Evolutionary conservation across 768 basidiomycete species (phyloP).

Genomic region (Psilocybe subaeruginosa): DNA sequence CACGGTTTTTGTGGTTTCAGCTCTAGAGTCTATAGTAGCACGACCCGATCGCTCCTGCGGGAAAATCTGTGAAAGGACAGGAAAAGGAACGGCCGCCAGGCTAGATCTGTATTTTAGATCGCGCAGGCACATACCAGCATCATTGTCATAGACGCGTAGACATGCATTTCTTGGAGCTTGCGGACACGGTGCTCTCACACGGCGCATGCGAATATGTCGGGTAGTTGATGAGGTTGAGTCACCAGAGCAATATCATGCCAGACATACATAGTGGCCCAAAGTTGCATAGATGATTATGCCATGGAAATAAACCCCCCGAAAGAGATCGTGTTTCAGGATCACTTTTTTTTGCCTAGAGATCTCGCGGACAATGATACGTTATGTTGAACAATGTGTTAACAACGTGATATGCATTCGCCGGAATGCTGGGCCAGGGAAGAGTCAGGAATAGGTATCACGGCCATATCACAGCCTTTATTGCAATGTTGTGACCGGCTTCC

Average conservation of each 20-base stretch:
- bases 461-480: background rate
- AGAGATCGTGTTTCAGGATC: constrained; percentile 12
- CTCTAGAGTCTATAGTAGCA: background rate
- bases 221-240: constrained; percentile 12
- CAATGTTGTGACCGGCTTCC: background rate
- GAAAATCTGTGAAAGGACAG: constrained; percentile 5
- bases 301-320: constrained; percentile 13
- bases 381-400: constrained; percentile 10
- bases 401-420: constrained; percentile 8
- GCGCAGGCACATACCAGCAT: constrained; percentile 4
- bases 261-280: background rate
- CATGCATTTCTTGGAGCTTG: background rate
- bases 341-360: background rate
- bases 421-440: background rate
- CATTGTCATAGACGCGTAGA: background rate
- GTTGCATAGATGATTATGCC: constrained; percentile 4
- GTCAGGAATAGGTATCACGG: background rate
- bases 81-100: constrained; percentile 5
- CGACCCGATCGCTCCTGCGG: constrained; percentile 9
- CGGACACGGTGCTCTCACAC: constrained; percentile 1
- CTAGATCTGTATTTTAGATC: constrained; percentile 18
- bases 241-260: constrained; percentile 1
- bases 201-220: constrained; percentile 17
- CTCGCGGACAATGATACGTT: constrained; percentile 4
- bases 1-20: constrained; percentile 1